phyloP scores from a whole-genome alignment of 495 filamentous ascomycete species.

The Evernia prunastri region DNA sequence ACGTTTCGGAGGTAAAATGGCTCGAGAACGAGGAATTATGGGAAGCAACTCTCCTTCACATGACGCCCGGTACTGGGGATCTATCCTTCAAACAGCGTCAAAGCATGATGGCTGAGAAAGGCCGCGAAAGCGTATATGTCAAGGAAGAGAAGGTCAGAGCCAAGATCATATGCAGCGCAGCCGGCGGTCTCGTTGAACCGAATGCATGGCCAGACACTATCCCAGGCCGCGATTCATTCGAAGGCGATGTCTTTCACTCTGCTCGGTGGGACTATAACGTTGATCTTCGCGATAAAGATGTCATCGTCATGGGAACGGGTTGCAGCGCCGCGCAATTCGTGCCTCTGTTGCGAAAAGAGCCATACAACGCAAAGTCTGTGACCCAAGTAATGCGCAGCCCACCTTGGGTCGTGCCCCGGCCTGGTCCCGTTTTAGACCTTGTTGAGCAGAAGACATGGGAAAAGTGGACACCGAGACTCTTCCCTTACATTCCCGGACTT shows the following conservation, averaged over 20 bases:
- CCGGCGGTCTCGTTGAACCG: slow-evolving; percentile 50
- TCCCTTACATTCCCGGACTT: slow-evolving; percentile 44
- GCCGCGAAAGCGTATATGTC: slow-evolving; percentile 36
- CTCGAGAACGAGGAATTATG: slow-evolving; percentile 48
- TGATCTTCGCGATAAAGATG: slow-evolving; percentile 44
- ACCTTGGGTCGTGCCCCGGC: slow-evolving; percentile 50
- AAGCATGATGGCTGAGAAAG: slow-evolving; percentile 30
- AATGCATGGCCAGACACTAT: slow-evolving; percentile 45
- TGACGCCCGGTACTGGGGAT: slow-evolving; percentile 49
- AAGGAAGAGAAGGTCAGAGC: slow-evolving; percentile 42
- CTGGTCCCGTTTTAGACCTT: slow-evolving; percentile 30
- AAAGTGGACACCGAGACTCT: slow-evolving; percentile 36
- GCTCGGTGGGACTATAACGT: slow-evolving; percentile 48
- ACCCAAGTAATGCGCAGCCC: slow-evolving; percentile 58
- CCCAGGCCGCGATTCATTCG: slow-evolving; percentile 47
- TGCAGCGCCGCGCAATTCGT: slow-evolving; percentile 49
- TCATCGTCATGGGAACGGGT: slow-evolving; percentile 57
- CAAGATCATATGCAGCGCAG: slow-evolving; percentile 52
- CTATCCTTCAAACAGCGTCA: slow-evolving; percentile 34
- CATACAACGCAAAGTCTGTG: slow-evolving; percentile 48
- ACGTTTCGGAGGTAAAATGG: slow-evolving; percentile 44
- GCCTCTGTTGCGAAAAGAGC: slow-evolving; percentile 34
- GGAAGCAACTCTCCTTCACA: slow-evolving; percentile 45
- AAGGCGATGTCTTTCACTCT: slow-evolving; percentile 53
- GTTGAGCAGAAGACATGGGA: slow-evolving; percentile 33